Percentiles rank a stretch among this genome's conserved stretches.
Evolutionary conservation across 371 early-diverging fungal genomes (phyloP).

Genomic region (Mortierella sp.): DNA sequence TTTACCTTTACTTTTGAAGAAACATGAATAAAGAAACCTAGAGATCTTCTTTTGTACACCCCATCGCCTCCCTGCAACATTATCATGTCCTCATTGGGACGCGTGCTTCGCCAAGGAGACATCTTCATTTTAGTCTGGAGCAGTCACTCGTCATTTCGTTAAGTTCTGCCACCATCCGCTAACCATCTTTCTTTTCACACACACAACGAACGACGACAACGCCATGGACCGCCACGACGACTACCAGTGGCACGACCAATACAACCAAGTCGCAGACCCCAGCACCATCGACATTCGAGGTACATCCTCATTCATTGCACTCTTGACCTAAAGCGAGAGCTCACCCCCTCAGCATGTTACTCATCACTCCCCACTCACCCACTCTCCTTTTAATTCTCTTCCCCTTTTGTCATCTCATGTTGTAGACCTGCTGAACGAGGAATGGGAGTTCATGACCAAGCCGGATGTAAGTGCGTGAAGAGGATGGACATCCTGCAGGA

Average conservation of each 20-base stretch:
- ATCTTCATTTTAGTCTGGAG: not conserved
- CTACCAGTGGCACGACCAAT: slow-evolving; percentile 46
- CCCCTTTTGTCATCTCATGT: not conserved
- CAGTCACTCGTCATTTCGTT: not conserved
- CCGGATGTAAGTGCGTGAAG: slow-evolving; percentile 37
- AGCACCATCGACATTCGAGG: slow-evolving; percentile 51
- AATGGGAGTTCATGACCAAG: slow-evolving; percentile 59
- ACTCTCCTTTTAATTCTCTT: not conserved
- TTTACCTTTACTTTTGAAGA: slow-evolving; percentile 16
- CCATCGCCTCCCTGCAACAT: not conserved
- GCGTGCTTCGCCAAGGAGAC: slow-evolving; percentile 3
- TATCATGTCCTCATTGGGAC: not conserved
- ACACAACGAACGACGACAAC: not conserved
- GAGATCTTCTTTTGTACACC: slow-evolving; percentile 12
- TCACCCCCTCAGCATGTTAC: too few relatives aligned
- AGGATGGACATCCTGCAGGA: not conserved
- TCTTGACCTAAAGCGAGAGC: not conserved
- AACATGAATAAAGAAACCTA: slow-evolving; percentile 16
- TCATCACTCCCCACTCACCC: not conserved
- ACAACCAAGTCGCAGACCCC: slow-evolving; percentile 30
- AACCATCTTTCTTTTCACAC: slow-evolving; percentile 3
- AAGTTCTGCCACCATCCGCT: not conserved
- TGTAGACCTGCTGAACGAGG: slow-evolving; percentile 50
- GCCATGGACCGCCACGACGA: slow-evolving; percentile 45
- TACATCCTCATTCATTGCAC: not conserved